phyloP scores from a whole-genome alignment of 495 filamentous ascomycete genomes.

The Evansstolkia leycettana region DNA sequence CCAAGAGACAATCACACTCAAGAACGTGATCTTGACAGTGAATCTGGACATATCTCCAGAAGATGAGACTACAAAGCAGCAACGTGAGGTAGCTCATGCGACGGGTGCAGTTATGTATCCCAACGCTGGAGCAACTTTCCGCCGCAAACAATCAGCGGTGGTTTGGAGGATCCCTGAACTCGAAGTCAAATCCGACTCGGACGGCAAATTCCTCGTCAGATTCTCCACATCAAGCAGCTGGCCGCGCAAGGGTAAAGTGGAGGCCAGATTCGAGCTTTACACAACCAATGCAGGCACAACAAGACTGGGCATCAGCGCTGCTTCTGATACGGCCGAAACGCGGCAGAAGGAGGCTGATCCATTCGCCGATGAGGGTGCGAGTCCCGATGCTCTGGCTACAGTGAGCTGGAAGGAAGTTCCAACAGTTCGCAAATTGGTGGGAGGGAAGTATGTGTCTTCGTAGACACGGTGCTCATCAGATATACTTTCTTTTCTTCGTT shows the following conservation, averaged over 20 bases:
- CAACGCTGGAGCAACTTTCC: constrained; percentile 49
- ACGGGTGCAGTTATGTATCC: constrained; percentile 35
- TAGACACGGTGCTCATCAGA: no score
- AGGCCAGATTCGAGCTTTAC: constrained; percentile 70
- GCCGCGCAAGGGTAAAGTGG: constrained; percentile 63
- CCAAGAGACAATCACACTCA: constrained; percentile 45
- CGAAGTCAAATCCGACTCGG: constrained; percentile 34
- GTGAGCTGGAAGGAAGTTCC: constrained; percentile 62
- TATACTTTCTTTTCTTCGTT: no score
- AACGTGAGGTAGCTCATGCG: constrained; percentile 29
- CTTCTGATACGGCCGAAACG: constrained; percentile 8
- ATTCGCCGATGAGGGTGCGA: constrained; percentile 49
- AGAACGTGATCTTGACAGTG: constrained; percentile 72
- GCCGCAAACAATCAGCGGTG: constrained; percentile 75
- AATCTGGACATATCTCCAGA: constrained; percentile 49
- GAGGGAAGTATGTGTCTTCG: constrained; percentile 57
- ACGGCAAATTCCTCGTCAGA: constrained; percentile 65
- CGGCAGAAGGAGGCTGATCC: constrained; percentile 41
- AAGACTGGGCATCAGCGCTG: constrained; percentile 48
- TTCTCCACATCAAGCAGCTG: constrained; percentile 65
- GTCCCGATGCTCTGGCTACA: constrained; percentile 11
- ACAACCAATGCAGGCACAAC: constrained; percentile 44
- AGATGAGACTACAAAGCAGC: constrained; percentile 30
- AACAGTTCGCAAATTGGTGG: constrained; percentile 57
- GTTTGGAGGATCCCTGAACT: constrained; percentile 86